phyloP scores from a whole-genome alignment of 331 rosid genomes.

The Prunus yedoensis region DNA sequence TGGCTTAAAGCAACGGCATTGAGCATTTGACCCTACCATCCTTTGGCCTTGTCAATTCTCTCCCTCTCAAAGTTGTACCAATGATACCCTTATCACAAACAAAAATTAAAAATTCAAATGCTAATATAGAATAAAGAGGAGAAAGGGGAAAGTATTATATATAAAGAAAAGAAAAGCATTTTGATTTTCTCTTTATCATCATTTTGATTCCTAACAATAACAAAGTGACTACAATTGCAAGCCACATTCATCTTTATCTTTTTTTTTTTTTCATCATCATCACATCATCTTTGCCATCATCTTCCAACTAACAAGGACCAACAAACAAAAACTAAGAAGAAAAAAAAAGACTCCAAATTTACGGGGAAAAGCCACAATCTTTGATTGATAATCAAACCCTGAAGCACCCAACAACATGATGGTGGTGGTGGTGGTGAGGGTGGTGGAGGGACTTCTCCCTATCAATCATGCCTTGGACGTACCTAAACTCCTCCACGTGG shows the following conservation, averaged over 20 bases:
- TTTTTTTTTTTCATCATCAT: constrained; percentile 17
- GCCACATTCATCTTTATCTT: constrained; percentile 11
- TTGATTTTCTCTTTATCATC: constrained; percentile 16
- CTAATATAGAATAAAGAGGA: neutral
- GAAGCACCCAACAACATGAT: constrained; percentile 42
- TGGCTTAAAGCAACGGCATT: constrained; percentile 26
- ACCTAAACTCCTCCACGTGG: constrained; percentile 74
- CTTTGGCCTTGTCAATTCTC: constrained; percentile 23
- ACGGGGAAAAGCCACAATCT: constrained; percentile 9
- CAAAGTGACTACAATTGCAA: constrained; percentile 10
- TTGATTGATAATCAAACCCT: constrained; percentile 36
- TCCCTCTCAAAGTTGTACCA: constrained; percentile 11
- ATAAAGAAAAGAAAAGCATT: constrained; percentile 19
- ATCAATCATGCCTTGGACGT: constrained; percentile 68
- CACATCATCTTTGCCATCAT: constrained; percentile 25
- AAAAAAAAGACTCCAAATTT: constrained; percentile 4
- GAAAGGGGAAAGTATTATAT: neutral
- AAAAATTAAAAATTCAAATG: neutral
- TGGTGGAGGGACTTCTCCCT: constrained; percentile 51
- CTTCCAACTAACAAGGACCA: constrained; percentile 14
- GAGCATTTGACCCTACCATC: constrained; percentile 39
- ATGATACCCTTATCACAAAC: constrained; percentile 12
- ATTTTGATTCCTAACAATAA: constrained; percentile 13
- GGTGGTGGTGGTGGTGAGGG: constrained; percentile 13
- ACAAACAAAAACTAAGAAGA: neutral